Evolutionary conservation across 108 stramenopile genomes (phyloP).

Genomic region (Pseudonitzschia multiseries): DNA sequence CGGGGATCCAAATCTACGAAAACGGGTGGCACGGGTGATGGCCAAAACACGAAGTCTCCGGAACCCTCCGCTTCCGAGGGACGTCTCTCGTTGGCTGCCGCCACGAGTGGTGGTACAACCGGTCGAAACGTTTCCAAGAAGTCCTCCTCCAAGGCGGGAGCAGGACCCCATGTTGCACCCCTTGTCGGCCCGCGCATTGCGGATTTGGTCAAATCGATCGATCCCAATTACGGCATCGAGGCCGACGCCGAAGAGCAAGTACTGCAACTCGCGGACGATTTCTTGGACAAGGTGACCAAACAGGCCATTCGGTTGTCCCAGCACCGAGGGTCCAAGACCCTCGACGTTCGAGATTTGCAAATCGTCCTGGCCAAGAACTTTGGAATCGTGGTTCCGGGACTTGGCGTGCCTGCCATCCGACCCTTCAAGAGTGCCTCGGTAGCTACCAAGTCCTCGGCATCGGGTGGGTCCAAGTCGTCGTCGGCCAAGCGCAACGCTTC

Average conservation of each 20-base stretch:
- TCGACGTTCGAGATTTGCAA: constrained; percentile 82
- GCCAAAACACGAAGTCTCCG: constrained; percentile 1
- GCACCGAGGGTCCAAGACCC: constrained; percentile 66
- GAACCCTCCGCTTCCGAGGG: constrained; percentile 49
- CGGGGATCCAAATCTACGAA: constrained; percentile 9
- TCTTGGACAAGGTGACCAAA: constrained; percentile 70
- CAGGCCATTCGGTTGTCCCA: constrained; percentile 62
- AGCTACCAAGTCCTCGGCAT: neutral
- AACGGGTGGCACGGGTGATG: neutral
- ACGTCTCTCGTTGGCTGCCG: constrained; percentile 32
- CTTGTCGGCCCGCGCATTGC: constrained; percentile 64
- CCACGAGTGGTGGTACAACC: neutral
- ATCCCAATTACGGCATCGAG: constrained; percentile 75
- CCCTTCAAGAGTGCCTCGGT: constrained; percentile 29
- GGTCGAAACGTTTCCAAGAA: constrained; percentile 6
- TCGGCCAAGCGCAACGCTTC: constrained; percentile 2
- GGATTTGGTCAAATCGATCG: constrained; percentile 57
- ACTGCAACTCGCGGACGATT: constrained; percentile 74
- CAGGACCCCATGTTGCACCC: constrained; percentile 58
- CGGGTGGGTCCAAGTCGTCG: neutral
- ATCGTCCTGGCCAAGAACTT: constrained; percentile 78
- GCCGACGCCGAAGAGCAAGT: constrained; percentile 75
- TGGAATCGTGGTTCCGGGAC: constrained; percentile 74
- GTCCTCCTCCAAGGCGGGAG: constrained; percentile 8
- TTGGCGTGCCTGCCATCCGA: constrained; percentile 52